Evolutionary conservation across 2,329 filamentous ascomycete species (phyloP).

Genomic region (Lecanoromycetidae sp.): DNA sequence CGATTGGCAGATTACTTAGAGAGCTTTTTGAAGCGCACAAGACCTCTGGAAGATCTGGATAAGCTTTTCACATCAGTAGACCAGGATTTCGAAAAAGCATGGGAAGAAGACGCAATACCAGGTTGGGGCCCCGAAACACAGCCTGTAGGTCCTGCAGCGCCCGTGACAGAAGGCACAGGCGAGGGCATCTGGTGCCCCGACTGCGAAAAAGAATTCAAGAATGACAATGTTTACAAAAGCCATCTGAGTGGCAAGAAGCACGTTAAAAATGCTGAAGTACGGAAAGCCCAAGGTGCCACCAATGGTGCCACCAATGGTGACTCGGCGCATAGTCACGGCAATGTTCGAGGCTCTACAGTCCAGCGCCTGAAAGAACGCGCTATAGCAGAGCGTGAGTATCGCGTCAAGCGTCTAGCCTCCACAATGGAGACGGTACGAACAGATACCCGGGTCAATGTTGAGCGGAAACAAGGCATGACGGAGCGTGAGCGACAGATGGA

Average conservation of each 20-base stretch:
- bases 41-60: constrained; percentile 75
- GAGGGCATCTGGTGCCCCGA: constrained; percentile 80
- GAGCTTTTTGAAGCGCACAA: constrained; percentile 69
- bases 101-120: constrained; percentile 65
- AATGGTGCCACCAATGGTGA: constrained; percentile 22
- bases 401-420: constrained; percentile 65
- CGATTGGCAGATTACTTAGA: constrained; percentile 74
- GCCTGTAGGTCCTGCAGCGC: constrained; percentile 30
- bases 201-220: constrained; percentile 91
- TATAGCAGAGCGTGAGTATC: constrained; percentile 77
- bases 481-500: constrained; percentile 91
- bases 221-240: constrained; percentile 83
- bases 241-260: constrained; percentile 90
- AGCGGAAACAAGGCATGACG: constrained; percentile 94
- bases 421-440: constrained; percentile 77
- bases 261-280: constrained; percentile 63
- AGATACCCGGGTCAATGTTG: constrained; percentile 87
- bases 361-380: constrained; percentile 69
- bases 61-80: constrained; percentile 66
- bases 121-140: constrained; percentile 59
- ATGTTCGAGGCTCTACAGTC: constrained; percentile 14
- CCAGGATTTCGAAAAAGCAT: constrained; percentile 69
- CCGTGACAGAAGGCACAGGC: constrained; percentile 42
- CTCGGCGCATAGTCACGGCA: constrained; percentile 20
- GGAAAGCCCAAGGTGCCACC: constrained; percentile 35